Evolutionary conservation across 495 filamentous ascomycete species (phyloP).

Genomic region (Penicillium parvum): DNA sequence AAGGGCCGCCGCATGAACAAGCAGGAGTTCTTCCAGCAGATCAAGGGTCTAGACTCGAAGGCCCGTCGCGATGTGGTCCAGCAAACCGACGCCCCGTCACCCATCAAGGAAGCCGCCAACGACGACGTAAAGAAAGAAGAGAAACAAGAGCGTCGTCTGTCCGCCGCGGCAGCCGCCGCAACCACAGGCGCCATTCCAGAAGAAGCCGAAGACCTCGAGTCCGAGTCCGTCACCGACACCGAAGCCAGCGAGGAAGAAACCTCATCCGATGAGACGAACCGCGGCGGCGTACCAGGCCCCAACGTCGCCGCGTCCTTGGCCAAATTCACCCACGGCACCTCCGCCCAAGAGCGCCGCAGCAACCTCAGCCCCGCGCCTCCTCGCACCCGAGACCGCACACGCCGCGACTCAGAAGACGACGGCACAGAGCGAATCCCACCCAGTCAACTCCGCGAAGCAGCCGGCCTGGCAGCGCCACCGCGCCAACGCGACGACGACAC

Average conservation of each 20-base stretch:
- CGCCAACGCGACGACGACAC: constrained; percentile 39
- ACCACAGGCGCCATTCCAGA: constrained; percentile 16
- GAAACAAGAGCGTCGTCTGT: constrained; percentile 25
- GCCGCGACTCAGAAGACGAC: constrained; percentile 55
- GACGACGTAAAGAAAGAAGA: constrained; percentile 37
- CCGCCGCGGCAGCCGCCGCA: constrained; percentile 15
- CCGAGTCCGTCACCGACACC: constrained; percentile 29
- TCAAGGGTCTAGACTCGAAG: constrained; percentile 75
- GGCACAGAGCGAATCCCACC: constrained; percentile 54
- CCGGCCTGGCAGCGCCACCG: constrained; percentile 27
- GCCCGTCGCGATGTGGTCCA: constrained; percentile 67
- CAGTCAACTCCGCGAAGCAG: constrained; percentile 34
- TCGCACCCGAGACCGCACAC: constrained; percentile 25
- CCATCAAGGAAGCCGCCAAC: constrained; percentile 53
- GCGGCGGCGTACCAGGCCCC: constrained; percentile 33
- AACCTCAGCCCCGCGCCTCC: constrained; percentile 29
- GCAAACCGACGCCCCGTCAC: constrained; percentile 57
- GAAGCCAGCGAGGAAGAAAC: constrained; percentile 29
- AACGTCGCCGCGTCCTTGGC: constrained; percentile 44
- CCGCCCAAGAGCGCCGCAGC: constrained; percentile 49
- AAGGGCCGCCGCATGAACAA: constrained; percentile 79
- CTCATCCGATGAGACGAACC: constrained; percentile 22
- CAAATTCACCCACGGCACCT: constrained; percentile 37
- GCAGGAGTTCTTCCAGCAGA: constrained; percentile 81
- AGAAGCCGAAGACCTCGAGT: constrained; percentile 17